Conservation (phyloP, 495 filamentous ascomycete genomes). For the Penicillium soppii region DNA sequence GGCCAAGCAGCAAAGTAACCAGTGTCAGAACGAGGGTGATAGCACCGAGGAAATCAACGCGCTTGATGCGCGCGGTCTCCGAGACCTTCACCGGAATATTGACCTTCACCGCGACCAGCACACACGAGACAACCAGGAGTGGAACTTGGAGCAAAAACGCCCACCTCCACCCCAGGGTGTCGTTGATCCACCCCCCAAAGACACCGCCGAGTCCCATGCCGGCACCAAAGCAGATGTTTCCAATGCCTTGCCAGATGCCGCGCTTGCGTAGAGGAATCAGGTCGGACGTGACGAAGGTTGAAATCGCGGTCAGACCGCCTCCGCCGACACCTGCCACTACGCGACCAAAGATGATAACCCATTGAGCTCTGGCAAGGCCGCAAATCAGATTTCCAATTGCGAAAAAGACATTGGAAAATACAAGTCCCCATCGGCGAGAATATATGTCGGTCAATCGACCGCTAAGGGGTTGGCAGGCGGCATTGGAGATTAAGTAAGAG, state of each 20-base stretch:
- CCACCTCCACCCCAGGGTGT: conserved; percentile 68
- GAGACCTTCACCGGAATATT: conserved; percentile 74
- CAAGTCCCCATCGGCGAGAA: conserved; percentile 69
- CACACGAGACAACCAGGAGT: conserved; percentile 57
- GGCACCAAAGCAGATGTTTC: conserved; percentile 76
- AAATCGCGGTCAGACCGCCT: conserved; percentile 78
- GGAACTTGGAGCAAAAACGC: conserved; percentile 86
- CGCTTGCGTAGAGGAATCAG: conserved; percentile 78
- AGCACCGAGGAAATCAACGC: conserved; percentile 84
- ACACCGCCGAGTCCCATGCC: conserved; percentile 58
- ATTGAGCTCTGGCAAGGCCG: conserved; percentile 69
- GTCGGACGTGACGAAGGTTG: conserved; percentile 79
- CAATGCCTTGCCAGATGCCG: conserved; percentile 82
- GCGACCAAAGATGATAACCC: conserved; percentile 74
- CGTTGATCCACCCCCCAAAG: conserved; percentile 82
- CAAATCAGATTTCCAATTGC: conserved; percentile 81
- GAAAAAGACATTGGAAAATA: conserved; percentile 81
- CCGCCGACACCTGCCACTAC: conserved; percentile 85
- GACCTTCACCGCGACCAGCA: conserved; percentile 66
- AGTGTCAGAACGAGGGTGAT: conserved; percentile 66
- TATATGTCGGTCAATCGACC: conserved; percentile 90
- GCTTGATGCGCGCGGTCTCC: conserved; percentile 52
- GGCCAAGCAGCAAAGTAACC: conserved; percentile 72
- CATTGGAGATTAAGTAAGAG: conserved; percentile 87
- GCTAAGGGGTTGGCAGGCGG: conserved; percentile 80